phyloP scores from a whole-genome alignment of 2,329 filamentous ascomycete species.

The Fusarium sp. region DNA sequence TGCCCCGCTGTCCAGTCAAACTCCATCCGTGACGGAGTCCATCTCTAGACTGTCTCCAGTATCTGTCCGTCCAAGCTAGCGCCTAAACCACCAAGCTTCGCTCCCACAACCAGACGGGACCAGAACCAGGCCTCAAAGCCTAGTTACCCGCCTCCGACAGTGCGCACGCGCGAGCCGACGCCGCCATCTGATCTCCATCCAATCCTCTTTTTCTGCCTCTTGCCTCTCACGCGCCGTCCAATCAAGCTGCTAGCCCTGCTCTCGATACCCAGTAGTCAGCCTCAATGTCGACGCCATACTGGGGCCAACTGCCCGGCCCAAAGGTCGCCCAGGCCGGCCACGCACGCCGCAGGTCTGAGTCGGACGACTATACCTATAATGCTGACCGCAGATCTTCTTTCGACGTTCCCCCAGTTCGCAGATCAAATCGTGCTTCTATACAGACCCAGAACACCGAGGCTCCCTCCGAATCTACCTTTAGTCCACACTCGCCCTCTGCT shows the following conservation, averaged over 20 bases:
- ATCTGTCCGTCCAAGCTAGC: constrained; percentile 28
- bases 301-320: constrained; percentile 67
- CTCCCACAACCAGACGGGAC: constrained; percentile 19
- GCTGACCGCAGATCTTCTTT: constrained; percentile 49
- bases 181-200: constrained; percentile 15
- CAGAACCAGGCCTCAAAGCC: constrained; percentile 9
- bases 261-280: constrained; percentile 32
- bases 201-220: constrained; percentile 13
- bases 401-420: constrained; percentile 56
- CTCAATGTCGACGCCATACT: constrained; percentile 66
- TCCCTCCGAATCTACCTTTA: constrained; percentile 69
- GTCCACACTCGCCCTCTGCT: constrained; percentile 67
- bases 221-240: constrained; percentile 35
- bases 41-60: neutral
- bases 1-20: constrained; percentile 33
- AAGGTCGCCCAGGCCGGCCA: constrained; percentile 51
- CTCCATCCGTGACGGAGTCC: constrained; percentile 30
- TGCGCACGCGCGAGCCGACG: constrained; percentile 33
- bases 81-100: constrained; percentile 28
- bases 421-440: constrained; percentile 64
- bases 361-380: constrained; percentile 47
- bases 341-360: constrained; percentile 52
- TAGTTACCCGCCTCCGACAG: constrained; percentile 35
- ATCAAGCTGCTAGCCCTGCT: constrained; percentile 37
- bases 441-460: constrained; percentile 68